Conservation (phyloP, 139 green algal genomes). For the Zygnema circumcarinatum region DNA sequence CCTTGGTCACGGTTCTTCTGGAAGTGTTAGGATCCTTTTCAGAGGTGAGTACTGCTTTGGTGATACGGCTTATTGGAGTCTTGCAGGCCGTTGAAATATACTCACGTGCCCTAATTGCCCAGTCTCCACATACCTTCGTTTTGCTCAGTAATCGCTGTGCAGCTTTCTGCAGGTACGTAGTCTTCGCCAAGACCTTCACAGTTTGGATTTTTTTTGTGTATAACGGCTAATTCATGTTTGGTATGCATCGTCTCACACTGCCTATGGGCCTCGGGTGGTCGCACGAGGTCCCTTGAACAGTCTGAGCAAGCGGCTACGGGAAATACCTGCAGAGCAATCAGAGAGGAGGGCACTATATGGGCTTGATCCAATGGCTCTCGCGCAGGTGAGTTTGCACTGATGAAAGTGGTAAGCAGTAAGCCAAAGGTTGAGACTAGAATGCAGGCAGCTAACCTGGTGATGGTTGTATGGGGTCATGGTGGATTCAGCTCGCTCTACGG, state of each 20-base stretch:
- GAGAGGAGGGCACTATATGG: constrained; percentile 73
- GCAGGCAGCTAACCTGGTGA: too few species aligned
- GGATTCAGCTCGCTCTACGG: constrained; percentile 41
- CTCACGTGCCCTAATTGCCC: neutral
- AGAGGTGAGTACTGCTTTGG: neutral
- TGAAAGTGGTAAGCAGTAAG: neutral
- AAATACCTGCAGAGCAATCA: constrained; percentile 63
- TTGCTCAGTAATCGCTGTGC: constrained; percentile 35
- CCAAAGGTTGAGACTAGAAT: neutral
- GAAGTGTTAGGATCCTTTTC: too few species aligned
- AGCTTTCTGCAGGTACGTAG: constrained; percentile 24
- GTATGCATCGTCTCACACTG: too few species aligned
- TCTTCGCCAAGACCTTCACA: neutral
- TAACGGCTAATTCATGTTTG: neutral
- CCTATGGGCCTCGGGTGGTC: neutral
- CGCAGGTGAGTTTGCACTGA: constrained; percentile 26
- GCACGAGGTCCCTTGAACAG: neutral
- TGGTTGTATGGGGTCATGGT: too few species aligned
- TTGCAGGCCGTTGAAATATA: neutral
- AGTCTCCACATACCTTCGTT: neutral
- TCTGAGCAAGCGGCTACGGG: constrained; percentile 24
- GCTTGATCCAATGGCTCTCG: constrained; percentile 71
- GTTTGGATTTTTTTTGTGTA: constrained; percentile 5
- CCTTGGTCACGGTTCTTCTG: too few species aligned
- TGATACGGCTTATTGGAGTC: too few species aligned